Base-by-base conservation (phyloP, 495 filamentous ascomycete genomes). In the Aspergillus baeticus region DNA sequence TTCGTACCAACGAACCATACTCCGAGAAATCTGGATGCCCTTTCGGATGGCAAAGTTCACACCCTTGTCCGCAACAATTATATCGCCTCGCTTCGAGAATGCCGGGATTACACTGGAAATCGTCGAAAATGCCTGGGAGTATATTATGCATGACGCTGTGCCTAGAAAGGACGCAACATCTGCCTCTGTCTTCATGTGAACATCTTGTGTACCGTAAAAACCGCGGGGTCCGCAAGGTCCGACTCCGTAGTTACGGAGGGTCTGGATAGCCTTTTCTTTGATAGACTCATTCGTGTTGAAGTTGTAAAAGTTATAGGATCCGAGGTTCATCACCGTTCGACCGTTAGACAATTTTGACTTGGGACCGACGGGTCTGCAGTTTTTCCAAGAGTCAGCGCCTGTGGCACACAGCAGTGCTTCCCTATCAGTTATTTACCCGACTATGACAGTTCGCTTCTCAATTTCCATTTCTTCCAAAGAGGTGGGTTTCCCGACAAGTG, bases 161-260 rank as follows among this genome's bases (percentile, higher is more conserved):
- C 94, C 94, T 13, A 99, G 71, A 70, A 89, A 94, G 18, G 86
- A 80, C 3, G 94, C 91, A 67, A 99, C 91, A 70, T 99, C 92
- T 37, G 89, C 87, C 70, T 99, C 95, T 2, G 89, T 90, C 76
- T 93, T 91, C 84, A 97, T 91, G 71, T 99, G 95, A 17, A 99
- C 92, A 74, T 99, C 94, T 67, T 99, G 95, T 21, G 90, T 98
- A 50, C 92, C 94, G 75, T 99, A 99, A 75, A 99, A 99, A 34
- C 93, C 91, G 13, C 94, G 93, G 2, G 94, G 94, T 33, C 92
- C 92, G 71, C 94, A 99, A 48, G 94, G 92, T 18, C 94, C 94
- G 34, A 98, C 95, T 38, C 94, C 94, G 63, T 99, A 98, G 55
- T 86, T 93, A 47, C 93, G 89, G 21, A 99, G 81, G 6, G 92